These are phyloP conservation scores for Tuber calosporum DNA, from an alignment of 495 filamentous ascomycete species.

Conservation along the genomic window DNA sequence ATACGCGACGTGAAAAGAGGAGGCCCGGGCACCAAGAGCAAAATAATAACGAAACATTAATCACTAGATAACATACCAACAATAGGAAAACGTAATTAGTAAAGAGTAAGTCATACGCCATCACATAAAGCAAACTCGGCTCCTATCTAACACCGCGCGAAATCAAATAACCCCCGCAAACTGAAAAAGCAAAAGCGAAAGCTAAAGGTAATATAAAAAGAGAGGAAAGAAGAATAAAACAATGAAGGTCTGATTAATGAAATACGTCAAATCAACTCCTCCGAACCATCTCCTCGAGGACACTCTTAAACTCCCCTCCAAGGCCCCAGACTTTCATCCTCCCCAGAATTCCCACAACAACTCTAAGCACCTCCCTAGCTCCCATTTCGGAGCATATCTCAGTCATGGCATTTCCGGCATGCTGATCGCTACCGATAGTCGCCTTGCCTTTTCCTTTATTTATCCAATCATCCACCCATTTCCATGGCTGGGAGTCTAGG, in stretches of 20 bases:
- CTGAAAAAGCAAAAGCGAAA: neutral
- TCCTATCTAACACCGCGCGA: neutral
- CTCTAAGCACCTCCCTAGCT: constrained; percentile 36
- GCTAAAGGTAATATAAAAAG: neutral
- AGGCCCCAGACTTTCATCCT: constrained; percentile 40
- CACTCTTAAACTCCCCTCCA: constrained; percentile 40
- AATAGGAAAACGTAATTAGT: neutral
- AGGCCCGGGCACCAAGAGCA: neutral
- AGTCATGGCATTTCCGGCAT: constrained; percentile 33
- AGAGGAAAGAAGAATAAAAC: neutral
- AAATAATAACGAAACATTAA: constrained; percentile 1
- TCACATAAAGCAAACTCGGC: neutral
- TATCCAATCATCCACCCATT: constrained; percentile 38
- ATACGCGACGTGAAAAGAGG: neutral
- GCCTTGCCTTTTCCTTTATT: constrained; percentile 37
- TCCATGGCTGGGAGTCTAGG: constrained; percentile 38
- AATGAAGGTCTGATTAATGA: neutral
- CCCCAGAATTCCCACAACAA: constrained; percentile 41
- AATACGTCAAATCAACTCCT: constrained; percentile 16
- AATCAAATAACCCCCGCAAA: constrained; percentile 1
- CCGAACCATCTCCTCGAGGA: constrained; percentile 39
- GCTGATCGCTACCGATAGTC: constrained; percentile 34
- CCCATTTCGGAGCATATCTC: constrained; percentile 39
- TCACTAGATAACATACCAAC: neutral
- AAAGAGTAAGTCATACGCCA: neutral